phyloP scores from a whole-genome alignment of 179 eudicot genomes.

The Pouteria campechiana region DNA sequence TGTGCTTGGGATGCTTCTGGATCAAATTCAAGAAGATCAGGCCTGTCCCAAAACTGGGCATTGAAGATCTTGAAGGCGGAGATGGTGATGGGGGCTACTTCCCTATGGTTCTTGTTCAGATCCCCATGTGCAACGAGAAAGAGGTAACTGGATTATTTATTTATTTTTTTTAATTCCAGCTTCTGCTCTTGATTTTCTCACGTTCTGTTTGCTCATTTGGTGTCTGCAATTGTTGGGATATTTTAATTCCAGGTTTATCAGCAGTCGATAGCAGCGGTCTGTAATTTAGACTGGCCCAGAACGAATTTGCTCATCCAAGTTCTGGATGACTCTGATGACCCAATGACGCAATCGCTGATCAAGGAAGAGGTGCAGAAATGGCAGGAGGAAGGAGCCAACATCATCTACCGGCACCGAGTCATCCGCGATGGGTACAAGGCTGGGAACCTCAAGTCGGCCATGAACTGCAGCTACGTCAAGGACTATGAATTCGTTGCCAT shows the following conservation, averaged over 20 bases:
- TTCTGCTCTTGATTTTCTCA: neutral
- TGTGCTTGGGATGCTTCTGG: conserved; percentile 86
- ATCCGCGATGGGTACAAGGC: conserved; percentile 89
- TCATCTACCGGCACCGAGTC: conserved; percentile 73
- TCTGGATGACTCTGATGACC: conserved; percentile 88
- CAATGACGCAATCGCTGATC: conserved; percentile 63
- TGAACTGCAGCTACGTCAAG: conserved; percentile 88
- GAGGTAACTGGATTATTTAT: conserved; percentile 39
- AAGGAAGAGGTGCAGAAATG: conserved; percentile 82
- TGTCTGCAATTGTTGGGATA: neutral
- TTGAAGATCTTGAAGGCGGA: conserved; percentile 60
- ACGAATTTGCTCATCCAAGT: conserved; percentile 61
- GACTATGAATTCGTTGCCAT: conserved; percentile 96
- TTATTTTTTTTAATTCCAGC: neutral
- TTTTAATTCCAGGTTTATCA: conserved; percentile 64
- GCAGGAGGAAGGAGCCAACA: conserved; percentile 76
- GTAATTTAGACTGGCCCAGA: conserved; percentile 88
- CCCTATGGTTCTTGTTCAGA: conserved; percentile 98
- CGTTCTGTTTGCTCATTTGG: neutral
- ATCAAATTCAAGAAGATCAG: conserved; percentile 60
- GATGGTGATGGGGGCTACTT: conserved; percentile 53
- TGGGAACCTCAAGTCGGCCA: conserved; percentile 95
- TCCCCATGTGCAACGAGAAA: conserved; percentile 96
- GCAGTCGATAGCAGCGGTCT: conserved; percentile 91
- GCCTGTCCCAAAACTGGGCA: conserved; percentile 34